These are phyloP conservation scores for Cryptococcus hybrid DNA, from an alignment of 1,284 basidiomycete genomes.

Conservation along the genomic window DNA sequence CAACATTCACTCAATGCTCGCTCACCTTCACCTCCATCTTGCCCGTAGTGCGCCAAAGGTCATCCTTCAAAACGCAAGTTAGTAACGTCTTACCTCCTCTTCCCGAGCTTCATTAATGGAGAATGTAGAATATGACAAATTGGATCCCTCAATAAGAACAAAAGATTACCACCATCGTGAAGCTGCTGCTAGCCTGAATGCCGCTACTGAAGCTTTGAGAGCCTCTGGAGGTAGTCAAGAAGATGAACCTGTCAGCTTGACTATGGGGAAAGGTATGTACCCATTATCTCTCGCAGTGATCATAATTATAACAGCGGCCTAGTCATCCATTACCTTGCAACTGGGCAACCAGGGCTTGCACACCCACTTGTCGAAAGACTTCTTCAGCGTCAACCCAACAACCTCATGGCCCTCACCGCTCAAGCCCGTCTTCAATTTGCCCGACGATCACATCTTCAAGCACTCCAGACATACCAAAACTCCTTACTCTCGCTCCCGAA, in stretches of 20 bases:
- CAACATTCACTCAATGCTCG: slow-evolving; percentile 73
- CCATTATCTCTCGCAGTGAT: not conserved
- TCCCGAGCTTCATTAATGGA: slow-evolving; percentile 13
- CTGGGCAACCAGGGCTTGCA: slow-evolving; percentile 73
- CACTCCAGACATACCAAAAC: slow-evolving; percentile 79
- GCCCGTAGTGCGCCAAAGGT: slow-evolving; percentile 78
- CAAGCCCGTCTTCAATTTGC: slow-evolving; percentile 81
- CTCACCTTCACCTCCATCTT: slow-evolving; percentile 74
- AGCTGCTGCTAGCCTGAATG: slow-evolving; percentile 68
- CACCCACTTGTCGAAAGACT: slow-evolving; percentile 76
- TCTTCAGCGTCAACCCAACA: slow-evolving; percentile 72
- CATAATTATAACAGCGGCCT: not conserved
- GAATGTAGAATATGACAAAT: slow-evolving; percentile 63
- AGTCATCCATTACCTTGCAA: slow-evolving; percentile 81
- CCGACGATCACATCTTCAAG: slow-evolving; percentile 68
- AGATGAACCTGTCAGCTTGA: slow-evolving; percentile 41
- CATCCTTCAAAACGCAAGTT: slow-evolving; percentile 68
- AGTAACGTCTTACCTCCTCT: slow-evolving; percentile 40
- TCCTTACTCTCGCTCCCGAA: slow-evolving; percentile 68
- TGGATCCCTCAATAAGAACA: slow-evolving; percentile 57
- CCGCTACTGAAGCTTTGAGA: slow-evolving; percentile 66
- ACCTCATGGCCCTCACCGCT: slow-evolving; percentile 54
- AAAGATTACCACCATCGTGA: slow-evolving; percentile 66
- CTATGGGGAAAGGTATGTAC: slow-evolving; percentile 27
- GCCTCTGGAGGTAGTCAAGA: slow-evolving; percentile 26